These are phyloP conservation scores for Phytophthora vignae DNA, from an alignment of 352 stramenopile genomes.

Conservation along the genomic window DNA sequence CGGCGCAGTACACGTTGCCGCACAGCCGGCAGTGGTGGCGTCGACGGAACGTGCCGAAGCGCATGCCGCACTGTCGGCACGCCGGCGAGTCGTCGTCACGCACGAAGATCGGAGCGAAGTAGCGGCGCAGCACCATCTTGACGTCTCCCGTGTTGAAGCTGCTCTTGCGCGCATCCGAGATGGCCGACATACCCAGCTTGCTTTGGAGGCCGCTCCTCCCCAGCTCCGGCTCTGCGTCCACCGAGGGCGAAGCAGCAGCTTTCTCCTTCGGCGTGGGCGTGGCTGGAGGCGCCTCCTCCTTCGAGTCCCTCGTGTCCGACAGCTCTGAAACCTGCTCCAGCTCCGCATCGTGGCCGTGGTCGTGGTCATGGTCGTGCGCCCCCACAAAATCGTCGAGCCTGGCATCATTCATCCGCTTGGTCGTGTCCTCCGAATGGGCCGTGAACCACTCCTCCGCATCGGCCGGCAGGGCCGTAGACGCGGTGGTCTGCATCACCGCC, in stretches of 20 bases:
- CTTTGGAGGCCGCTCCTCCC: slow-evolving; percentile 31
- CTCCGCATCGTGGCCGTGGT: slow-evolving; percentile 8
- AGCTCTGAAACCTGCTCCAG: slow-evolving; percentile 12
- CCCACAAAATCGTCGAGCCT: slow-evolving; percentile 12
- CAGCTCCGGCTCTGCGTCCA: slow-evolving; percentile 19
- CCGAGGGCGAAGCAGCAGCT: not conserved
- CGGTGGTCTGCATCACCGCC: slow-evolving; percentile 28
- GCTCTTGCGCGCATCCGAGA: slow-evolving; percentile 18
- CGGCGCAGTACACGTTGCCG: slow-evolving; percentile 74
- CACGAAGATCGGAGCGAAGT: slow-evolving; percentile 68
- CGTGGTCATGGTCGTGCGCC: not conserved
- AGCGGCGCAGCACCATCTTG: slow-evolving; percentile 54
- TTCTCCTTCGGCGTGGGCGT: not conserved
- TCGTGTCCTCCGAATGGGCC: slow-evolving; percentile 25
- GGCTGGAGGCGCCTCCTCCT: slow-evolving; percentile 16
- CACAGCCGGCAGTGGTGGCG: slow-evolving; percentile 84
- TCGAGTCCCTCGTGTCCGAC: slow-evolving; percentile 3
- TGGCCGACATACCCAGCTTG: slow-evolving; percentile 13
- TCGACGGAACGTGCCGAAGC: slow-evolving; percentile 79
- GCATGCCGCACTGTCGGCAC: slow-evolving; percentile 73
- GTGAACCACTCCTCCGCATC: slow-evolving; percentile 47
- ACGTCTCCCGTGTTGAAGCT: slow-evolving; percentile 40
- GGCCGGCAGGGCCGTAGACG: slow-evolving; percentile 28
- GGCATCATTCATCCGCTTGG: slow-evolving; percentile 16
- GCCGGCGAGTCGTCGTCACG: slow-evolving; percentile 52